Evolutionary conservation across 2,329 filamentous ascomycete species (phyloP), one percentile per base, ranked within the genome.

Genomic region (Verticillium nubilum): DNA sequence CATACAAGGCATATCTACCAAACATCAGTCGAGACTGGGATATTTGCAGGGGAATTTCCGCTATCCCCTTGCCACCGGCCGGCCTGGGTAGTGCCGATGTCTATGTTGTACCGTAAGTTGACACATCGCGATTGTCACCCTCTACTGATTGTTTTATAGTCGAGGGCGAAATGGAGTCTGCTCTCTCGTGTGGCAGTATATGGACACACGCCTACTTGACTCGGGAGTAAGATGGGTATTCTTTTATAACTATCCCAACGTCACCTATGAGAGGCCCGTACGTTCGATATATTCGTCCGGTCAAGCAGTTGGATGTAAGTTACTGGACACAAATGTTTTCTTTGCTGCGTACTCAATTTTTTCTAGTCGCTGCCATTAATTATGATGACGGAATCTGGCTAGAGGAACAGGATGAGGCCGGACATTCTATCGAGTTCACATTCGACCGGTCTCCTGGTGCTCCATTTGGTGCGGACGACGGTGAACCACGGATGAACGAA

Each of bases 401-500:
- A 2, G 55, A 53, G n/a, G 27, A 42, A 10, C 58, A 62, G 27
- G 10, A 47, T 5, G 60, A 60, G n/a, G 35, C n/a, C 1, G 52
- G 56, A 17, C 31, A 50, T 13, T 53, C 23, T 0, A 10, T 58
- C 4, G 19, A 23, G 10, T 60, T 58, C 12, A 52, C 42, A 5
- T 60, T 62, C n/a, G 15, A 57, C 1, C 27, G 28, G 5, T 35
- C 50, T 2, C 23, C 37, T 5, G 27, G 13, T 33, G n/a, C 27
- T n/a, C 13, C 47, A 6, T 17, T 54, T 3, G 53, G 29, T 27
- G 25, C 26, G 28, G 1, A 58, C 5, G 13, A 50, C 12, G 15
- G 23, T 4, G n/a, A 55, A 4, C 28, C 35, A 9, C 33, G 15
- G n/a, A 26, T 47, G 6, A 84, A 79, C 65, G 69, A 69, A 3